These are phyloP conservation scores for Musa troglodytarum DNA, from an alignment of 176 grass and related monocot species.

Conservation along the genomic window DNA sequence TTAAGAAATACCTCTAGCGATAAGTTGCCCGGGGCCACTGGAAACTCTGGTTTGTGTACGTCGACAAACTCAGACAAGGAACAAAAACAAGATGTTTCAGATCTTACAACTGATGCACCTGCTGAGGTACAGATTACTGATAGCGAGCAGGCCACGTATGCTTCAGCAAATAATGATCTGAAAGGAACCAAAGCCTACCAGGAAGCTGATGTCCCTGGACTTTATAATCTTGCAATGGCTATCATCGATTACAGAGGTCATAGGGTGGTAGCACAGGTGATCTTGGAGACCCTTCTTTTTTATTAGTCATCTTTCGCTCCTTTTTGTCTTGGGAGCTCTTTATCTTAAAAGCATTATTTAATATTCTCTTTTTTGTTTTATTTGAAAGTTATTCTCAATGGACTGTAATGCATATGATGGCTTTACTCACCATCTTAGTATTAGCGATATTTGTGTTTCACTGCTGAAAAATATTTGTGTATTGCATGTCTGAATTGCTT, in stretches of 20 bases:
- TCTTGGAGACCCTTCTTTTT: background rate
- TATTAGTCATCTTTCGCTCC: background rate
- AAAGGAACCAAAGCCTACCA: slow-evolving; percentile 99
- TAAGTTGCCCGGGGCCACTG: background rate
- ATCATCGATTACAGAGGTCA: slow-evolving; percentile 98
- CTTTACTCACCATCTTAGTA: no score
- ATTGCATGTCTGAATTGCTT: background rate
- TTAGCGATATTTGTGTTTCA: background rate
- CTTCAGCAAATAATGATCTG: slow-evolving; percentile 98
- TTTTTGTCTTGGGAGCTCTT: background rate
- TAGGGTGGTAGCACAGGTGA: slow-evolving; percentile 94
- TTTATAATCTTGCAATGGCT: slow-evolving; percentile 99
- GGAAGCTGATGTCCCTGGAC: slow-evolving; percentile 85
- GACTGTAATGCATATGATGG: no score
- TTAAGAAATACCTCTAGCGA: slow-evolving; percentile 17
- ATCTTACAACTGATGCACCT: slow-evolving; percentile 30
- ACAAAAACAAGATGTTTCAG: slow-evolving; percentile 24
- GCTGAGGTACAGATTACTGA: slow-evolving; percentile 72
- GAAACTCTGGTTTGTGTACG: slow-evolving; percentile 1
- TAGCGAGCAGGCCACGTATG: slow-evolving; percentile 92
- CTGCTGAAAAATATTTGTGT: background rate
- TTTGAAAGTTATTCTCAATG: background rate
- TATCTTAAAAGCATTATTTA: background rate
- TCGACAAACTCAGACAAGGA: slow-evolving; percentile 16
- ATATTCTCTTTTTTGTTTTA: background rate